Conservation (phyloP, 2,329 filamentous ascomycete species). For the Cercospora sp. region DNA sequence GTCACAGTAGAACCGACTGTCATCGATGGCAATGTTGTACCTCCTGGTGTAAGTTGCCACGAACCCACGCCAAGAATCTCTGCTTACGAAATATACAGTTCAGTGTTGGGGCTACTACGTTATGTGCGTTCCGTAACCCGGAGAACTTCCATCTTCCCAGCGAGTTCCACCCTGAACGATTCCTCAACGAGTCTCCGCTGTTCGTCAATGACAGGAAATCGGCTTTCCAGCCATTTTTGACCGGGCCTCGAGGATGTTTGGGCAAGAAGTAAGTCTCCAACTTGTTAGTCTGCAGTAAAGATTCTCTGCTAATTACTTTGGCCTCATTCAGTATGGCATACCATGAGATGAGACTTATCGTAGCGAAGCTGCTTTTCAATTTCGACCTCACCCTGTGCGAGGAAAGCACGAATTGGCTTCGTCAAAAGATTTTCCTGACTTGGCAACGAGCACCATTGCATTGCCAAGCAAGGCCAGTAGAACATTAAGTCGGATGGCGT, state of each 20-base stretch:
- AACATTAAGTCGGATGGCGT: neutral
- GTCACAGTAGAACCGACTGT: neutral
- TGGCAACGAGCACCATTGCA: constrained; percentile 16
- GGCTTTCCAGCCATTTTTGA: neutral
- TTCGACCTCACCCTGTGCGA: constrained; percentile 19
- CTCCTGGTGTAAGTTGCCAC: neutral
- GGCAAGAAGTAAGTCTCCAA: neutral
- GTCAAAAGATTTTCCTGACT: constrained; percentile 31
- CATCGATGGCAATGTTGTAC: constrained; percentile 14
- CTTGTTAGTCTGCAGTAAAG: neutral
- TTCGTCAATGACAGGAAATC: neutral
- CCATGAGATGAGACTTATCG: constrained; percentile 9
- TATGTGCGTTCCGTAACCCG: constrained; percentile 10
- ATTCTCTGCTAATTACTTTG: neutral
- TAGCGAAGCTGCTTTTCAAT: constrained; percentile 9
- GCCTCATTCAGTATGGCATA: constrained; percentile 7
- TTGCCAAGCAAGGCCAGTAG: neutral
- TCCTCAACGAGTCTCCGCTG: constrained; percentile 22
- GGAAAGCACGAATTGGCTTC: constrained; percentile 26
- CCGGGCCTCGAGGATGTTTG: constrained; percentile 1
- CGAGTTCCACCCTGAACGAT: constrained; percentile 36
- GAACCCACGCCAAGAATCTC: neutral
- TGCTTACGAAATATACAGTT: neutral
- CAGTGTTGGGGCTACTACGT: constrained; percentile 1
- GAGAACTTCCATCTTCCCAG: constrained; percentile 27